phyloP scores from a whole-genome alignment of 2,329 filamentous ascomycete species.

The Fusarium sp. region DNA sequence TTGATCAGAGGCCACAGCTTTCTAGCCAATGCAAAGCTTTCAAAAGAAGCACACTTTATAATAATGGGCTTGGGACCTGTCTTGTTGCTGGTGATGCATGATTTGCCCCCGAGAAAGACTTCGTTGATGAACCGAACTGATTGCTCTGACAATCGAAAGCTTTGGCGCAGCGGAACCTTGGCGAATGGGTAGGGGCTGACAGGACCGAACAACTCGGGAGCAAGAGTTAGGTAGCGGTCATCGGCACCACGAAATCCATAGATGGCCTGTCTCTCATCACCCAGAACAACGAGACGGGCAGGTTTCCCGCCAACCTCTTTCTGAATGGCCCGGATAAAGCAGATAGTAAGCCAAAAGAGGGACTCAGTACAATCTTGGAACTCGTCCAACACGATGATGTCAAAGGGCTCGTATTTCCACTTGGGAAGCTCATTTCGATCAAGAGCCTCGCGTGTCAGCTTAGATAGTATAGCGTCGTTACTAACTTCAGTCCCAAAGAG shows the following conservation, averaged over 20 bases:
- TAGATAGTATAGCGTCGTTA: conserved; percentile 34
- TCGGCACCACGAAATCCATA: conserved; percentile 46
- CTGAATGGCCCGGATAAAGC: conserved; percentile 43
- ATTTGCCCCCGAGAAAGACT: conserved; percentile 41
- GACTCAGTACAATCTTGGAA: conserved; percentile 47
- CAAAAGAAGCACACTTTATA: conserved; percentile 29
- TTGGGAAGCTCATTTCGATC: conserved; percentile 20
- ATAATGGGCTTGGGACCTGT: conserved; percentile 45
- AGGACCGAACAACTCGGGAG: conserved; percentile 34
- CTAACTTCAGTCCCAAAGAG: conserved; percentile 31
- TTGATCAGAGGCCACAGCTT: conserved; percentile 36
- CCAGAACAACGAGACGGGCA: conserved; percentile 44
- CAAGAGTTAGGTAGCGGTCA: conserved; percentile 42
- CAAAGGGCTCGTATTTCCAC: conserved; percentile 41
- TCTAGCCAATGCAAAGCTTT: conserved; percentile 20
- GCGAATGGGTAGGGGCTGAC: conserved; percentile 40
- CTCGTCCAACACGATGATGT: conserved; percentile 49
- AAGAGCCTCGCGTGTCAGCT: conserved; percentile 9
- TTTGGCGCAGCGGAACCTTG: conserved; percentile 34
- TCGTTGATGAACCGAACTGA: conserved; percentile 44
- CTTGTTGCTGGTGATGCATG: conserved; percentile 46
- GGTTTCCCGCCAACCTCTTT: conserved; percentile 15
- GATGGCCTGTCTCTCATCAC: conserved; percentile 48
- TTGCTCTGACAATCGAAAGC: conserved; percentile 44
- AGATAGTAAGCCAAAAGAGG: conserved; percentile 42